phyloP scores from a whole-genome alignment of 257 asterid species.

The Cinchona pubescens region DNA sequence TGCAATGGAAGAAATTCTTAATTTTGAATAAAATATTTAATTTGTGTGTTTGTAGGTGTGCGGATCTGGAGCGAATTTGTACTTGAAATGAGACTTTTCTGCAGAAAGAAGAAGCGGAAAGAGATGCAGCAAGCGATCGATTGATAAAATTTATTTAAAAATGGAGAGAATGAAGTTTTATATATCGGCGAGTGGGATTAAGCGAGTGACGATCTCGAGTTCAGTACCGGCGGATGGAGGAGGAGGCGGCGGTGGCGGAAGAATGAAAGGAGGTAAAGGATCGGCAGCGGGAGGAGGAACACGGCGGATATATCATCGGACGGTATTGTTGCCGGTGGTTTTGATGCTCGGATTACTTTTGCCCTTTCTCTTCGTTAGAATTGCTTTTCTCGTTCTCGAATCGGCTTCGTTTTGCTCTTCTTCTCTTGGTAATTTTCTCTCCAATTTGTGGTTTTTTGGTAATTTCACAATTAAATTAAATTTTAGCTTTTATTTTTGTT shows the following conservation, averaged over 20 bases:
- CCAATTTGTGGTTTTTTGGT: background rate
- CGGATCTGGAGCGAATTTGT: background rate
- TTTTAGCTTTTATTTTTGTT: background rate
- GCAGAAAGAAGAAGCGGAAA: constrained; percentile 25
- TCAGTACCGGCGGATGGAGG: constrained; percentile 25
- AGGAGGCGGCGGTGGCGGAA: constrained; percentile 28
- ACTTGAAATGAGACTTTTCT: constrained; percentile 15
- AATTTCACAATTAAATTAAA: constrained; percentile 3
- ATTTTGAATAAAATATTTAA: too few relatives aligned
- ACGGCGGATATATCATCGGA: constrained; percentile 34
- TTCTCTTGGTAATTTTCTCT: constrained; percentile 43
- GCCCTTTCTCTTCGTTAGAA: constrained; percentile 53
- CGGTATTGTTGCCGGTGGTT: constrained; percentile 44
- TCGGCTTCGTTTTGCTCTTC: constrained; percentile 71
- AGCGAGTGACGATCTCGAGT: constrained; percentile 39
- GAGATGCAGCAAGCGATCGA: background rate
- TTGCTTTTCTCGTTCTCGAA: constrained; percentile 61
- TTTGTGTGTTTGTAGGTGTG: background rate
- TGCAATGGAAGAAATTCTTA: background rate
- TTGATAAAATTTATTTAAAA: too few relatives aligned
- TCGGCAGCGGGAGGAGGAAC: constrained; percentile 19
- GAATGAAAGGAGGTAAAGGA: constrained; percentile 43
- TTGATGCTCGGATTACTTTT: constrained; percentile 50
- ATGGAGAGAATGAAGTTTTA: constrained; percentile 48
- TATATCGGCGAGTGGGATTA: constrained; percentile 44